A percentile compares a stretch with the other conserved stretches of the same genome.
Conservation (phyloP, 768 basidiomycete species). For the Kwoniella newhampshirensis region DNA sequence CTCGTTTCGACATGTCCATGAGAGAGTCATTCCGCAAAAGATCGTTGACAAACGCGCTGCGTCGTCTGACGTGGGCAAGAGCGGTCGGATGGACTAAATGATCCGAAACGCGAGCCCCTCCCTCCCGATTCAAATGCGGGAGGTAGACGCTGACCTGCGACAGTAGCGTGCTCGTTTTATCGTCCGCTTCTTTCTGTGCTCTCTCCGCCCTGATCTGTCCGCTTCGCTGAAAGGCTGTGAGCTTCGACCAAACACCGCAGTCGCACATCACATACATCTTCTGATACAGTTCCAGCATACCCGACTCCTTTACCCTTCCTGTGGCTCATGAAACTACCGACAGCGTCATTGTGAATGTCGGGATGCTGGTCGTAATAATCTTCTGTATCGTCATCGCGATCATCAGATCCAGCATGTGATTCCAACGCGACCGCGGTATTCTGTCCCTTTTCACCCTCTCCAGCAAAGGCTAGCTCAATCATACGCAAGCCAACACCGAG, state of each 20-base stretch:
- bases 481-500: conserved; percentile 86
- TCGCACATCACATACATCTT: conserved; percentile 67
- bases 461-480: conserved; percentile 69
- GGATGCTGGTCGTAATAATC: neutral
- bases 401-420: neutral
- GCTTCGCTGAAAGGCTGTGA: conserved; percentile 61
- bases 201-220: conserved; percentile 77
- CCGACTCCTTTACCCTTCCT: conserved; percentile 66
- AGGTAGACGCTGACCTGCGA: conserved; percentile 74
- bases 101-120: conserved; percentile 79
- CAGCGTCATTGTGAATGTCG: too few relatives aligned
- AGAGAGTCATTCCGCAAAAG: conserved; percentile 88
- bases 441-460: neutral
- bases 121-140: conserved; percentile 72
- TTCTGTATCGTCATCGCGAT: neutral
- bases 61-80: conserved; percentile 81
- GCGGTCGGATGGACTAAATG: conserved; percentile 71
- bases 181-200: conserved; percentile 71
- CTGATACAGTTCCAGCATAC: conserved; percentile 77
- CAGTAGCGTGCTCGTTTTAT: conserved; percentile 68
- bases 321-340: conserved; percentile 6
- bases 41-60: conserved; percentile 84
- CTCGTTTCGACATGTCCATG: conserved; percentile 88
- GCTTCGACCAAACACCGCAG: neutral
- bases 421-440: too few relatives aligned